A percentile compares a stretch with the other conserved stretches of the same genome.
These are phyloP conservation scores for Pyrenopolyporus hunteri DNA, from an alignment of 495 filamentous ascomycete genomes.

Conservation along the genomic window DNA sequence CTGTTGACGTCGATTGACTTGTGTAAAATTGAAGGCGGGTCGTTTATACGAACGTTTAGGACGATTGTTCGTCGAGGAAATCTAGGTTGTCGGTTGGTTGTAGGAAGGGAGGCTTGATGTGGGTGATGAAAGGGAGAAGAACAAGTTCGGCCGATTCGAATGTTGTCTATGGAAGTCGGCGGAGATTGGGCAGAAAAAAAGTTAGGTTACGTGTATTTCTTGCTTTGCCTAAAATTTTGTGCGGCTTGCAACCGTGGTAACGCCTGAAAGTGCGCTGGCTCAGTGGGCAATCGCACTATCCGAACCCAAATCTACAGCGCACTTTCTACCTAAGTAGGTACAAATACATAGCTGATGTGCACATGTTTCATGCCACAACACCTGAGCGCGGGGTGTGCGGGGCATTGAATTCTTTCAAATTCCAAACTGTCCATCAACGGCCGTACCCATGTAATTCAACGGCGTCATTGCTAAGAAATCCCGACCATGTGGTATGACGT, in stretches of 20 bases:
- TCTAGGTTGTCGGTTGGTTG: background rate
- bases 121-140: conserved; percentile 1
- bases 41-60: background rate
- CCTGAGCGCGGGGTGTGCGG: conserved; percentile 20
- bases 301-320: conserved; percentile 11
- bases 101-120: background rate
- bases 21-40: too few species aligned
- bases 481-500: conserved; percentile 11
- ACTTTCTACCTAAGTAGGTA: background rate
- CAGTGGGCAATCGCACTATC: conserved; percentile 9
- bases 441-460: background rate
- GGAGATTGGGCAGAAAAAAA: conserved; percentile 37
- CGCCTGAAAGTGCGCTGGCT: conserved; percentile 7
- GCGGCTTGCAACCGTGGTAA: too few species aligned
- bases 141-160: background rate
- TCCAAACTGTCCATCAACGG: background rate
- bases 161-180: conserved; percentile 4
- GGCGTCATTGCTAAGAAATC: conserved; percentile 6
- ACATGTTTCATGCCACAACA: background rate
- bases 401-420: conserved; percentile 13
- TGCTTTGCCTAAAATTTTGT: conserved; percentile 35
- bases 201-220: conserved; percentile 5
- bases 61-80: conserved; percentile 1
- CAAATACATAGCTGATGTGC: too few species aligned
- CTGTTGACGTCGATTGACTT: conserved; percentile 1